These are phyloP conservation scores for Trebouxia gelatinosa DNA, from an alignment of 163 green algal genomes.

Conservation along the genomic window DNA sequence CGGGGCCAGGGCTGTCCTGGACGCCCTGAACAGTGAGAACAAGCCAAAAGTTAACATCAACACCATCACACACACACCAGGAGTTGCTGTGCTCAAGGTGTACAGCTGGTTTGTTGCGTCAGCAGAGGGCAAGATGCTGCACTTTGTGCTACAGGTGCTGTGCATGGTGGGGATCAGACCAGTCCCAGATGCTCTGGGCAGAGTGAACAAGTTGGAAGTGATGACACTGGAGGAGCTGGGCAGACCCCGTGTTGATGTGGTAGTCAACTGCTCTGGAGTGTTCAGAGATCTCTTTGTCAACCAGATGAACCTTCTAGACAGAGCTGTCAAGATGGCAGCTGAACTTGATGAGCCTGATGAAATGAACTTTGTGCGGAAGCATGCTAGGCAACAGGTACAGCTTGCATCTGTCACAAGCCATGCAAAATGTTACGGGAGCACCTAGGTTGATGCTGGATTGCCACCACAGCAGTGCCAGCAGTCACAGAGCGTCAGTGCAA, in stretches of 20 bases:
- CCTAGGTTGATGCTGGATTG: too few relatives aligned
- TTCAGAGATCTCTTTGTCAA: constrained; percentile 99
- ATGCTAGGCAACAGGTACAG: constrained; percentile 86
- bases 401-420: too few relatives aligned
- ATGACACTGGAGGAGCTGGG: constrained; percentile 97
- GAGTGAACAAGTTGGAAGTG: constrained; percentile 99
- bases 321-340: constrained; percentile 96
- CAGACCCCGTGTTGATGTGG: constrained; percentile 93
- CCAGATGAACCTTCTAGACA: constrained; percentile 93
- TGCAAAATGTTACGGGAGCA: too few relatives aligned
- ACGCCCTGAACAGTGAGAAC: neutral
- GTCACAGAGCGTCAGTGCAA: too few relatives aligned
- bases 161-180: constrained; percentile 96
- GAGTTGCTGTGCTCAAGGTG: neutral
- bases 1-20: neutral
- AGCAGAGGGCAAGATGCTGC: too few relatives aligned
- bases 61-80: neutral
- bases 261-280: constrained; percentile 99
- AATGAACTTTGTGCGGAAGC: constrained; percentile 99
- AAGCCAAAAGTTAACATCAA: neutral
- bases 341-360: constrained; percentile 96
- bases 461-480: too few relatives aligned
- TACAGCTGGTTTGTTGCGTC: neutral
- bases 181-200: constrained; percentile 92
- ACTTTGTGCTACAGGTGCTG: constrained; percentile 92